Evolutionary conservation across 345 rosid genomes (phyloP), one percentile per base, ranked within the genome.

Genomic region (Sisymbrium altissimum): DNA sequence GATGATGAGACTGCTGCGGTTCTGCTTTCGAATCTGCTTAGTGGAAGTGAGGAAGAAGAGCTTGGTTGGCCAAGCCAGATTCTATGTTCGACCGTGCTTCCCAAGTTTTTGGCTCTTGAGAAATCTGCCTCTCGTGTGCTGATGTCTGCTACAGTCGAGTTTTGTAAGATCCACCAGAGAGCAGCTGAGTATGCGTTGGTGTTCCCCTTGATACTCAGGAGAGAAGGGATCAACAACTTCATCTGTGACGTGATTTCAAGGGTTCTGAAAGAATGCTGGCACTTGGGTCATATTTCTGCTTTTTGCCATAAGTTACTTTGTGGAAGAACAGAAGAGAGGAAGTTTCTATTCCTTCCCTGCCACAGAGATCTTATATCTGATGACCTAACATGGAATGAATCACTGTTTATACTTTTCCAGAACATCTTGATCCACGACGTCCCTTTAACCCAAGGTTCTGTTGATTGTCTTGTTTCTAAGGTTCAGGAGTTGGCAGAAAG

Each of bases 351-450:
- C 74, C 89, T 83, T 77, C 89, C 88, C 10, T 86, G 84, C 77
- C 98, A 90, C 73, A 74, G 49, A 46, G 43, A 71, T 70, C 83
- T 86, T 35, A 63, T 88, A 53, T 82, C 88, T 8, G 56, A 66
- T 41, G 90, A 87, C 66, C 64, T 87, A 78, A 85, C 81, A 57
- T 88, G 96, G 93, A 87, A 89, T 15, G 91, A 89, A 68, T 79
- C 88, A 14, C 71, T 81, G 66, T 88, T 89, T 78, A 68, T 64
- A 46, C 79, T 92, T 69, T 84, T 87, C 14, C 92, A 88, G 61
- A 87, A 81, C 67, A 70, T 92, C 36, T 74, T 88, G 78, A 83
- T 77, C 59, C 85, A 78, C 30, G 84, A 81, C 73, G 79, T 85
- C 67, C 83, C 86, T 60, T 76, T 90, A 23, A 83, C 87, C 18